These are phyloP conservation scores for Fraxinus baroniana DNA, from an alignment of 305 asterid genomes.

Conservation along the genomic window DNA sequence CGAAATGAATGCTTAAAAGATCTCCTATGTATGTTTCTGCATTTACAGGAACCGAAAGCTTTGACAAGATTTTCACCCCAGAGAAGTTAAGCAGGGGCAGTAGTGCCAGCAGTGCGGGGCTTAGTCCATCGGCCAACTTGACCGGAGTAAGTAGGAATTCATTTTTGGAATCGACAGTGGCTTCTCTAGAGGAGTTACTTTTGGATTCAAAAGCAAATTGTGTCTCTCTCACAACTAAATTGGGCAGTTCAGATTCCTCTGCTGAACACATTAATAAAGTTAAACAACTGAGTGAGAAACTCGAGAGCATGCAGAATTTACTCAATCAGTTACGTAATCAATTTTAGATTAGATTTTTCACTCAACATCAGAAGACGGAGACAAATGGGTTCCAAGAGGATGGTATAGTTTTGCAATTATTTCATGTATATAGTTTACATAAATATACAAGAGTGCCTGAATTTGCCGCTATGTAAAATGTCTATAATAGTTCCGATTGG, in stretches of 20 bases:
- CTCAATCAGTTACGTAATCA: slow-evolving; percentile 57
- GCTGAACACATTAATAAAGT: slow-evolving; percentile 42
- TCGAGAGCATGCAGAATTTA: slow-evolving; percentile 73
- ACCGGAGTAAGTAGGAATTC: slow-evolving; percentile 30
- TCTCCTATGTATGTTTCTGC: slow-evolving; percentile 14
- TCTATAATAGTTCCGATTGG: neutral
- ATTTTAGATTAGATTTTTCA: slow-evolving; percentile 24
- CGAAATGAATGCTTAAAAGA: neutral
- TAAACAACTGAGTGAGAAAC: slow-evolving; percentile 64
- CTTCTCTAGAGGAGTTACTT: slow-evolving; percentile 73
- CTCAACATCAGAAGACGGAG: slow-evolving; percentile 15
- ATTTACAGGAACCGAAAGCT: slow-evolving; percentile 68
- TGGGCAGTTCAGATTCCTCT: slow-evolving; percentile 47
- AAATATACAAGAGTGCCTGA: neutral
- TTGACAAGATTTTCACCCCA: slow-evolving; percentile 70
- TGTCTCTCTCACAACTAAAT: slow-evolving; percentile 58
- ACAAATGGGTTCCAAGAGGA: slow-evolving; percentile 20
- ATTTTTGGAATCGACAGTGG: slow-evolving; percentile 54
- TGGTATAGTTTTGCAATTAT: slow-evolving; percentile 29
- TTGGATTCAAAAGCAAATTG: slow-evolving; percentile 63
- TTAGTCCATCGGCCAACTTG: slow-evolving; percentile 34
- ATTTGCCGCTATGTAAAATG: neutral
- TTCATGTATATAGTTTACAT: slow-evolving; percentile 42
- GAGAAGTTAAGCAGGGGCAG: slow-evolving; percentile 52
- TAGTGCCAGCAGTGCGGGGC: slow-evolving; percentile 33